phyloP scores from a whole-genome alignment of 129 eudicot genomes.

The Chrysanthemum makinoi region DNA sequence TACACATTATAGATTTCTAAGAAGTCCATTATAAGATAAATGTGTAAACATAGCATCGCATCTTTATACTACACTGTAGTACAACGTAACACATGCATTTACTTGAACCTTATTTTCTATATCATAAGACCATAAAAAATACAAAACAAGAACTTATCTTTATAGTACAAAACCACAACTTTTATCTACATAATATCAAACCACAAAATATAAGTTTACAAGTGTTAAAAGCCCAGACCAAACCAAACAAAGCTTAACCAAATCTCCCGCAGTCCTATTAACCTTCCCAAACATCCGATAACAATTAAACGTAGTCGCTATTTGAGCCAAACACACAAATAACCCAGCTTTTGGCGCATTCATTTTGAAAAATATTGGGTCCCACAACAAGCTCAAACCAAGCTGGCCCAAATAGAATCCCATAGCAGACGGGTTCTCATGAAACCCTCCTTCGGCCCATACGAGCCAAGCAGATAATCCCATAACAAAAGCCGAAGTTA shows the following conservation, averaged over 20 bases:
- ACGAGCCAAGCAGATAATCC: constrained; percentile 82
- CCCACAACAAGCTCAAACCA: constrained; percentile 66
- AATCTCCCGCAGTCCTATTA: constrained; percentile 70
- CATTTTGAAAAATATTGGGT: constrained; percentile 56
- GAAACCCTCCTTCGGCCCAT: constrained; percentile 94
- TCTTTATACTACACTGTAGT: no score
- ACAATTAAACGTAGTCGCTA: constrained; percentile 48
- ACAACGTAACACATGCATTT: no score
- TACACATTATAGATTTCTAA: no score
- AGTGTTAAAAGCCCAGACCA: constrained; percentile 64
- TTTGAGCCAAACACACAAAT: constrained; percentile 49
- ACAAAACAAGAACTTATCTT: neutral
- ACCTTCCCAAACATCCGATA: constrained; percentile 41
- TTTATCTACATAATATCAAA: neutral
- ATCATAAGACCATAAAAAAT: no score
- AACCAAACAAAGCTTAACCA: constrained; percentile 64
- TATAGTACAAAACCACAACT: neutral
- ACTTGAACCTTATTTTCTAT: no score
- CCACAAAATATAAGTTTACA: constrained; percentile 53
- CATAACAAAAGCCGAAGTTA: constrained; percentile 44
- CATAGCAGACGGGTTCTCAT: constrained; percentile 46
- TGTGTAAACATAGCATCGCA: no score
- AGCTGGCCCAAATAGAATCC: constrained; percentile 54
- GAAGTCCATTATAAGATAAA: no score
- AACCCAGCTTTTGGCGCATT: constrained; percentile 57